Percentiles rank a stretch among this genome's conserved stretches.
These are phyloP conservation scores for Talaromyces sp. DNA, from an alignment of 2,329 filamentous ascomycete genomes.

Conservation along the genomic window DNA sequence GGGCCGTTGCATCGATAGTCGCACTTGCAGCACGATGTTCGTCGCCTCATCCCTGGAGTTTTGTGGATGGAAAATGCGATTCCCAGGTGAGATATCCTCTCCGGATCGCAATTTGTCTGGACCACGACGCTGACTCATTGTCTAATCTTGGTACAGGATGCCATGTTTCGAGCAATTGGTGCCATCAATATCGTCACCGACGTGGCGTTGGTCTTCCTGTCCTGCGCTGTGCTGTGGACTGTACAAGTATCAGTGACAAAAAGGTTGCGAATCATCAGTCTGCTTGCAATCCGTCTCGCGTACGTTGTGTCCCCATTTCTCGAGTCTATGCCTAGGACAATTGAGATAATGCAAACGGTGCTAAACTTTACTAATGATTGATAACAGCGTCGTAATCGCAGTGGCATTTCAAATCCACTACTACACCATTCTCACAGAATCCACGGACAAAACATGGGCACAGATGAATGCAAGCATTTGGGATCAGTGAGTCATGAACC, in stretches of 20 bases:
- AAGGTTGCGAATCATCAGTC: constrained; percentile 17
- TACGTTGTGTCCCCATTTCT: background rate
- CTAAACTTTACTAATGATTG: background rate
- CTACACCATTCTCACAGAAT: constrained; percentile 14
- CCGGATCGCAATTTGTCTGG: background rate
- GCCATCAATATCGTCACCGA: constrained; percentile 19
- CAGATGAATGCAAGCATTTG: constrained; percentile 17
- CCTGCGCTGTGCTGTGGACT: constrained; percentile 17
- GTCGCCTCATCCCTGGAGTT: constrained; percentile 19
- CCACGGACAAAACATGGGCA: constrained; percentile 18
- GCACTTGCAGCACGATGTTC: constrained; percentile 19
- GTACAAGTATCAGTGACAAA: constrained; percentile 20
- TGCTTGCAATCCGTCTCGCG: constrained; percentile 18
- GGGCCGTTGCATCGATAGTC: constrained; percentile 19
- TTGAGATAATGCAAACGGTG: background rate
- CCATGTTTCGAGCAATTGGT: constrained; percentile 17
- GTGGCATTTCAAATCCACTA: constrained; percentile 19
- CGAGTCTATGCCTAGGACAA: background rate
- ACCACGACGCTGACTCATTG: background rate
- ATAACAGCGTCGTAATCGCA: constrained; percentile 4
- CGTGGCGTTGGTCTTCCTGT: constrained; percentile 17
- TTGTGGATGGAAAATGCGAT: constrained; percentile 17
- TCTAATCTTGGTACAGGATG: constrained; percentile 1
- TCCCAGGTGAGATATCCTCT: constrained; percentile 14
- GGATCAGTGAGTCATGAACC: constrained; percentile 15